Base-by-base conservation (phyloP, 129 eudicot genomes). In the Dittrichia graveolens region DNA sequence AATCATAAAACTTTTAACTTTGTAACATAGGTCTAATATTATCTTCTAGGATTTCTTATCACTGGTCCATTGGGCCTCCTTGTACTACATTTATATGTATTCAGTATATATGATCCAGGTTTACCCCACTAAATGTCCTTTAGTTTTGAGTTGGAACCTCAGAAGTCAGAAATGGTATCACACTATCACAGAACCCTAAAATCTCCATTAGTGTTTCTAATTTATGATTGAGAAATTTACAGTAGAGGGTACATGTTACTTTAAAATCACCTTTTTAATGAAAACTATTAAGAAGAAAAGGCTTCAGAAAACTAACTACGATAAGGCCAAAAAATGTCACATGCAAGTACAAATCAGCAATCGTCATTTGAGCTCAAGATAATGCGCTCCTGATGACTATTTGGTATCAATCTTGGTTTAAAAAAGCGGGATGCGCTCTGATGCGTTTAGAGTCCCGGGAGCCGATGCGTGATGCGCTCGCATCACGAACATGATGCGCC, bases 111-210 rank as follows among this genome's bases (percentile, higher is more conserved):
- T n/a, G n/a, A n/a, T n/a, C n/a, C n/a, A 53, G 19, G 9, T 4
- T 62, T 15, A 37, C 48, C 1, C 35, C 59, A 42, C 40, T 19
- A 14, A 57, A 57, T 57, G 41, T 57, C 62, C 19, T 57, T 39
- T 39, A 40, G n/a, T 9, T 61, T 61, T 15, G 67, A 15, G 31
- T 61, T 61, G 67, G 48, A 61, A 19, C 65, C 67, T 61, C 47
- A 39, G 47, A 61, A 61, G 8, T 61, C 48, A 8, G 47, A 40
- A 38, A 61, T 39, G 47, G 67, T n/a, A n/a, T n/a, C n/a, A n/a
- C n/a, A n/a, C n/a, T 5, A 61, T 38, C 46, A 38, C 31, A 38
- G 64, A 59, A 2, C 18, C 42, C 18, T 59, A n/a, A 59, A 59
- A 35, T 37, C 15, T 58, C 64, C 2, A 34, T 31, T 10, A 35